A percentile compares a stretch with the other conserved stretches of the same genome.
These are phyloP conservation scores for Fennellomyces sp. DNA, from an alignment of 371 early-diverging fungal genomes.

Conservation along the genomic window DNA sequence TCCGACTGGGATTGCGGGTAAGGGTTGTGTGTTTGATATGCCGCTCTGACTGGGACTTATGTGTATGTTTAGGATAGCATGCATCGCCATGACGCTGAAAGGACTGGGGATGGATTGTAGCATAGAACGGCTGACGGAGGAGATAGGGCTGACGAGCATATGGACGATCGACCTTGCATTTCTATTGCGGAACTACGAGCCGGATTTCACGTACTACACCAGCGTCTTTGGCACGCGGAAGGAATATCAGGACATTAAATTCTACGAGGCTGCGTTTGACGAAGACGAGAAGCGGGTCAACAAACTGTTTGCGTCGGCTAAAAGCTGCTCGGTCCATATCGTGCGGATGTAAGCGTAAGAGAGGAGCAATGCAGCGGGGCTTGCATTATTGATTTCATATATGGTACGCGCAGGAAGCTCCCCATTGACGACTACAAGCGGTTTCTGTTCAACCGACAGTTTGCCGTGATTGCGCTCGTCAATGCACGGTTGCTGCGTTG, in stretches of 20 bases:
- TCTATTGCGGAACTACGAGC: conserved; percentile 65
- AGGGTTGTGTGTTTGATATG: conserved; percentile 41
- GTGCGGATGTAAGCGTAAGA: conserved; percentile 61
- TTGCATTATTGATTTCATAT: background rate
- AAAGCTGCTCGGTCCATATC: conserved; percentile 68
- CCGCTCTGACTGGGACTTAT: background rate
- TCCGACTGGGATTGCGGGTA: conserved; percentile 11
- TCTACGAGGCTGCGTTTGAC: conserved; percentile 73
- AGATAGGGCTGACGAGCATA: conserved; percentile 65
- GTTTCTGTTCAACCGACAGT: conserved; percentile 73
- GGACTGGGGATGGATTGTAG: conserved; percentile 55
- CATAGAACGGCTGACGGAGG: conserved; percentile 40
- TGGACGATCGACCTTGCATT: conserved; percentile 92
- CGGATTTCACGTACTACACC: conserved; percentile 89
- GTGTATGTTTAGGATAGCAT: conserved; percentile 71
- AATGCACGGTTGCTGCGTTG: conserved; percentile 70
- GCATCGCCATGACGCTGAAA: conserved; percentile 75
- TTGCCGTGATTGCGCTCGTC: conserved; percentile 76
- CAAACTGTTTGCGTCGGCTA: conserved; percentile 76
- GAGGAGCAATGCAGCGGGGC: background rate
- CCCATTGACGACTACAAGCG: conserved; percentile 80
- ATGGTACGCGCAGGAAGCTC: conserved; percentile 47
- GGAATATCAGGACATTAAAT: conserved; percentile 66
- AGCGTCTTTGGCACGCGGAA: conserved; percentile 80
- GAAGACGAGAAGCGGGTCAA: conserved; percentile 78